Conservation (phyloP, 208 protist species). For the Plasmodiophora brassicae region DNA sequence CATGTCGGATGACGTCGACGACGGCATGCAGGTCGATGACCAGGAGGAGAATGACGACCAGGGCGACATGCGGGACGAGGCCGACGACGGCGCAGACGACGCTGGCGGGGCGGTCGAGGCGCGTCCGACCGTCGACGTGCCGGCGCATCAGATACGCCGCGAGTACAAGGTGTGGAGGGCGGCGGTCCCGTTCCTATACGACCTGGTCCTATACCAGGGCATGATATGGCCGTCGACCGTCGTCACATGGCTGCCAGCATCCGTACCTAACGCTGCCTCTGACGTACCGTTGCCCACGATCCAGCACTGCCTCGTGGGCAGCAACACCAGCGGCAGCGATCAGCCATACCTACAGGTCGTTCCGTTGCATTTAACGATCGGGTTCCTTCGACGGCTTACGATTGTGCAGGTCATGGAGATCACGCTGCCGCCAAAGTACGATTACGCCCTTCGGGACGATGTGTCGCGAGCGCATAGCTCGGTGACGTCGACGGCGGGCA, state of each 20-base stretch:
- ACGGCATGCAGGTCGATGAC: too few relatives aligned
- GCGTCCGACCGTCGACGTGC: not conserved
- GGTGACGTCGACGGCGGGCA: not conserved
- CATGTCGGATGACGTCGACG: too few relatives aligned
- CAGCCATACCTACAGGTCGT: not conserved
- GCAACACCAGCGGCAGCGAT: not conserved
- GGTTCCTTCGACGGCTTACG: too few relatives aligned
- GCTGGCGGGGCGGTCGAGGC: too few relatives aligned
- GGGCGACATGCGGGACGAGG: too few relatives aligned
- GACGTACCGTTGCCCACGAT: not conserved
- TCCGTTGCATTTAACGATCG: too few relatives aligned
- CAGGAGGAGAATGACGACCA: too few relatives aligned
- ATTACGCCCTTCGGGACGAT: not conserved
- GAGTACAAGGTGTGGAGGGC: conserved; percentile 17
- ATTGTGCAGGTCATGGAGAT: conserved; percentile 19
- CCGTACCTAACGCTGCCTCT: not conserved
- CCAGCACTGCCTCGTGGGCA: not conserved
- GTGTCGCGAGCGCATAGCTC: not conserved
- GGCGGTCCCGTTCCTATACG: conserved; percentile 9
- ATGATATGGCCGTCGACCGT: not conserved
- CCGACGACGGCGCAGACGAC: too few relatives aligned
- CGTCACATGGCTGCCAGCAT: not conserved
- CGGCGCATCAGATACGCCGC: not conserved
- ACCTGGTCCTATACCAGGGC: conserved; percentile 17
- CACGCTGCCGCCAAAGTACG: not conserved